A percentile compares a stretch with the other conserved stretches of the same genome.
Evolutionary conservation across 805 yeast species (phyloP).

Genomic region (Lipomyces kockii): DNA sequence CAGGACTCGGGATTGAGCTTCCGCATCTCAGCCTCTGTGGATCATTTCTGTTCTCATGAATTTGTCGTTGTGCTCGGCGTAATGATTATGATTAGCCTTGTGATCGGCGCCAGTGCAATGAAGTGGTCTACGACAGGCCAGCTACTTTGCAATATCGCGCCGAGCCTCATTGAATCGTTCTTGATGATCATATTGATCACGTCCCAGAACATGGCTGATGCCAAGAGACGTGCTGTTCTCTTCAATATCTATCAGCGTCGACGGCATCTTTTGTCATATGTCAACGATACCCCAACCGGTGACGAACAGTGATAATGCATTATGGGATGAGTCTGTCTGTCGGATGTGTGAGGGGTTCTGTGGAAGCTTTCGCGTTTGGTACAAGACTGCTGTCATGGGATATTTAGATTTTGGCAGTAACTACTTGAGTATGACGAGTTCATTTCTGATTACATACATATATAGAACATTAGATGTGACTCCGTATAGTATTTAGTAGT

Average conservation of each 20-base stretch:
- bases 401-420: no score
- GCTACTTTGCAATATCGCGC: slow-evolving; percentile 50
- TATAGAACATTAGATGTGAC: no score
- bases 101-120: slow-evolving; percentile 46
- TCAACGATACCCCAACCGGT: background rate
- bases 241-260: slow-evolving; percentile 14
- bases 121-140: slow-evolving; percentile 52
- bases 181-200: slow-evolving; percentile 46
- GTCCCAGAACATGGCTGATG: slow-evolving; percentile 13
- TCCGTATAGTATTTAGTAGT: no score
- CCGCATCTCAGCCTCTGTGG: slow-evolving; percentile 12
- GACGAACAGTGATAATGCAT: background rate
- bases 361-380: no score
- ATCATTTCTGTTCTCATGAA: no score
- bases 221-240: slow-evolving; percentile 5
- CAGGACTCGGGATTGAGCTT: slow-evolving; percentile 20
- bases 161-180: slow-evolving; percentile 53
- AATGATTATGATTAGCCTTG: slow-evolving; percentile 35
- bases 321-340: background rate
- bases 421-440: no score
- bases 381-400: no score
- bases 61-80: no score
- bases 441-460: no score
- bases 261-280: background rate
- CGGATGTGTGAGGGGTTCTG: no score